These are phyloP conservation scores for Fusarium gaditjirri DNA, from an alignment of 2,329 filamentous ascomycete species.

Conservation along the genomic window DNA sequence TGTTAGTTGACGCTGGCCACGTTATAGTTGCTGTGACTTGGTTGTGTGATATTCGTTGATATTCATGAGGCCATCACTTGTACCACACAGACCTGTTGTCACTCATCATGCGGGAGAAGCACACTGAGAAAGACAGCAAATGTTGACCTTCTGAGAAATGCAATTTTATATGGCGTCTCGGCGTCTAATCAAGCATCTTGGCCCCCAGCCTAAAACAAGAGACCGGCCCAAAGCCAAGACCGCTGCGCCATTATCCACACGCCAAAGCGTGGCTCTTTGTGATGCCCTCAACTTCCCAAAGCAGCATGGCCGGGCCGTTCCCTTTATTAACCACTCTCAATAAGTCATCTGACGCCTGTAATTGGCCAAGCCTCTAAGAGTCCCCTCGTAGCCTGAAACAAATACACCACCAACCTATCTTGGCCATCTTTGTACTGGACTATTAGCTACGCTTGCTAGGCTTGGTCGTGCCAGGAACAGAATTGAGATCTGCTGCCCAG, in stretches of 20 bases:
- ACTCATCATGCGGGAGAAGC: not conserved
- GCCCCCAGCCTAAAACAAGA: constrained; percentile 6
- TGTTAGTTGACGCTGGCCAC: constrained; percentile 13
- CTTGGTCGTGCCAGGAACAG: constrained; percentile 27
- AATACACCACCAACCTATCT: constrained; percentile 19
- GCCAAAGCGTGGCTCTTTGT: constrained; percentile 30
- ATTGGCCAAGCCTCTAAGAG: constrained; percentile 16
- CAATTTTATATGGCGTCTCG: constrained; percentile 22
- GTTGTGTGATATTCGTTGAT: not conserved
- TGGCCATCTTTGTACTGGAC: not conserved
- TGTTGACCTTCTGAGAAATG: not conserved
- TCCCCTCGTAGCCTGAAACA: constrained; percentile 33
- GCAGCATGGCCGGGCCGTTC: constrained; percentile 6
- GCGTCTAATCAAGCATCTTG: constrained; percentile 31
- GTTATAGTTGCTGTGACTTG: not conserved
- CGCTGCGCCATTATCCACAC: constrained; percentile 23
- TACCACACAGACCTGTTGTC: not conserved
- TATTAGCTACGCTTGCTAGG: not conserved
- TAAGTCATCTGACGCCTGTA: constrained; percentile 19
- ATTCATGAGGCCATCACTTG: not conserved
- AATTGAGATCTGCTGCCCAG: constrained; percentile 36
- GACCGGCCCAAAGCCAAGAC: constrained; percentile 9
- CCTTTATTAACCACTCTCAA: constrained; percentile 3
- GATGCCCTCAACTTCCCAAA: constrained; percentile 22
- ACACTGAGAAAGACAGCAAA: not conserved